phyloP scores from a whole-genome alignment of 2,329 filamentous ascomycete genomes.

The Penicillium sp. region DNA sequence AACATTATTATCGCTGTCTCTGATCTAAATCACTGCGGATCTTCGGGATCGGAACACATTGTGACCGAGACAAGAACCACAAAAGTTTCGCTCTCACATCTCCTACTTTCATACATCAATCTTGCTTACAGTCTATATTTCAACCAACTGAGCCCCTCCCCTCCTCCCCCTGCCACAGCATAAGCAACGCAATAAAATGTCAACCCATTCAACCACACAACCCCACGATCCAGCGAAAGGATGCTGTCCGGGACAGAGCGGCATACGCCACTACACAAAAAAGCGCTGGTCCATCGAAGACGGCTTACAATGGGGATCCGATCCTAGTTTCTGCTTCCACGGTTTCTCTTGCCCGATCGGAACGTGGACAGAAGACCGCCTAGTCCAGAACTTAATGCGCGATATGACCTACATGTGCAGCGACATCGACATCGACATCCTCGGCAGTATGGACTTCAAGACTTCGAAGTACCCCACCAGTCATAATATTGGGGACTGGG shows the following conservation, averaged over 20 bases:
- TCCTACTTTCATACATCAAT: neutral
- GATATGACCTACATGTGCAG: conserved; percentile 17
- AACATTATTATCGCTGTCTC: neutral
- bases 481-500: neutral
- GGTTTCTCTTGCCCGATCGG: conserved; percentile 23
- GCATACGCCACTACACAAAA: conserved; percentile 1
- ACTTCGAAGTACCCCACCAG: neutral
- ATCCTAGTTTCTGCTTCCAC: conserved; percentile 24
- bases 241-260: conserved; percentile 3
- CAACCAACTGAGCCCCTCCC: neutral
- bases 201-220: neutral
- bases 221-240: neutral
- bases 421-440: conserved; percentile 8
- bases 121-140: neutral
- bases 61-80: neutral
- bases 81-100: neutral
- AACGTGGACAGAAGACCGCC: conserved; percentile 22
- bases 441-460: neutral
- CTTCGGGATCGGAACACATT: neutral
- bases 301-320: conserved; percentile 24
- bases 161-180: neutral
- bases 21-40: neutral
- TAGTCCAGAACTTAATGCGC: conserved; percentile 21
- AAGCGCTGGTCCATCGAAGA: conserved; percentile 5
- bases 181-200: neutral